Conservation (phyloP, 192 early-diverging fungal species). For the Coemansia sp. region DNA sequence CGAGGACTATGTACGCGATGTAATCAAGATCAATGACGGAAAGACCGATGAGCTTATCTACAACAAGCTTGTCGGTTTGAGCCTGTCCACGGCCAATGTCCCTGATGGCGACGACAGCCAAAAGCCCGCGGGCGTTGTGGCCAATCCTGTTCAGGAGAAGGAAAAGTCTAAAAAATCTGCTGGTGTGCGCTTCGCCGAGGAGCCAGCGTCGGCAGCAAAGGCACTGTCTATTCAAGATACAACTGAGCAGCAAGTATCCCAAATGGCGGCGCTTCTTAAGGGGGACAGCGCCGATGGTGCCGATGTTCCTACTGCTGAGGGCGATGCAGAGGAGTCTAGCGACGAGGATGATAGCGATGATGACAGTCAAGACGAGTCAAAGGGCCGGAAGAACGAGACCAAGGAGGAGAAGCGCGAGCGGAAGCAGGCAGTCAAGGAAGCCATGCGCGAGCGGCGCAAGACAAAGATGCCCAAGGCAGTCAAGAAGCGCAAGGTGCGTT, state of each 20-base stretch:
- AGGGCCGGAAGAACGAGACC: constrained; percentile 80
- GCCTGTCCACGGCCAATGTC: constrained; percentile 54
- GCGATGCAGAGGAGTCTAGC: neutral
- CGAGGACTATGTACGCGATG: constrained; percentile 83
- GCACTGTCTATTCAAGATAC: neutral
- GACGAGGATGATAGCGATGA: constrained; percentile 40
- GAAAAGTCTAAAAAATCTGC: constrained; percentile 55
- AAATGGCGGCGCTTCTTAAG: neutral
- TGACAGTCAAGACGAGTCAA: constrained; percentile 54
- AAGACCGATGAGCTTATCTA: constrained; percentile 65
- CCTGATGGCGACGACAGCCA: neutral
- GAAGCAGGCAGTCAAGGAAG: constrained; percentile 87
- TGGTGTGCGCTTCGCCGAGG: constrained; percentile 35
- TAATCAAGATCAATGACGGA: constrained; percentile 72
- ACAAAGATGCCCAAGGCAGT: constrained; percentile 94
- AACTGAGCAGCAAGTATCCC: neutral
- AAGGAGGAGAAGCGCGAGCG: constrained; percentile 89
- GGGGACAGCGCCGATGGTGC: constrained; percentile 25
- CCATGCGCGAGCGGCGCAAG: constrained; percentile 88
- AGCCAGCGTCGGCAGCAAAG: neutral
- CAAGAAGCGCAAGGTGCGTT: constrained; percentile 91
- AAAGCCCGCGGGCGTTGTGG: neutral
- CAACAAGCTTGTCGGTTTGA: constrained; percentile 61
- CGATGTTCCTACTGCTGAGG: constrained; percentile 16
- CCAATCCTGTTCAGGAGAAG: constrained; percentile 3